Evolutionary conservation across 371 early-diverging fungal species (phyloP), one percentile per base, ranked within the genome.

Genomic region (Mucor racemosus): DNA sequence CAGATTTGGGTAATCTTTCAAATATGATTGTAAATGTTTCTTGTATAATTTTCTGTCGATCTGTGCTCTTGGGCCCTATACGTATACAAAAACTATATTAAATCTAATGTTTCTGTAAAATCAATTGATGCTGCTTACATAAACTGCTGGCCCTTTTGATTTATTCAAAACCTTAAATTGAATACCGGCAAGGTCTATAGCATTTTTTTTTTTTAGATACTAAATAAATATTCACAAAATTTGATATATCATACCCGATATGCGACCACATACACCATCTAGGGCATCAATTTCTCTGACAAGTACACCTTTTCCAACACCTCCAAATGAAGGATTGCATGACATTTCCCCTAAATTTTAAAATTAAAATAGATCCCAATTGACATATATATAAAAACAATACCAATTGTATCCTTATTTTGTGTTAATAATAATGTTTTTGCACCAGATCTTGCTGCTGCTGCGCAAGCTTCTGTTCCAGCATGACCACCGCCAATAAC

Each of bases 401-500:
- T 78, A 86, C 90, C 90, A 50, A 94, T 92, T 0, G 92, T 94
- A 53, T 91, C 89, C 4, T 84, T 73, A 56, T 88, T 88, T 54
- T 93, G 93, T 9, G 95, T 94, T n/a, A 94, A 78, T 3, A 94
- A 70, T 40, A 93, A 69, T 0, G 94, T 92, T 44, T 79, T 85
- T 55, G 92, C 92, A 10, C 95, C 95, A 1, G 89, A 77, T 61
- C 95, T 75, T 8, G 94, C 94, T 39, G 94, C 90, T n/a, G 93
- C 94, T 6, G 94, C 82, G 71, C 91, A 86, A 7, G 94, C 94
- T 67, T 94, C 95, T 7, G 91, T 91, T 5, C 95, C 95, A 8
- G 95, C 95, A 84, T 94, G 95, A 0, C 95, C 95, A 41, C 94
- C 95, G 13, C 95, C 95, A 61, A 94, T 90, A 2, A 94, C 91